Conservation (phyloP, 768 basidiomycete genomes). For the Xerocomellus chrysenteron region DNA sequence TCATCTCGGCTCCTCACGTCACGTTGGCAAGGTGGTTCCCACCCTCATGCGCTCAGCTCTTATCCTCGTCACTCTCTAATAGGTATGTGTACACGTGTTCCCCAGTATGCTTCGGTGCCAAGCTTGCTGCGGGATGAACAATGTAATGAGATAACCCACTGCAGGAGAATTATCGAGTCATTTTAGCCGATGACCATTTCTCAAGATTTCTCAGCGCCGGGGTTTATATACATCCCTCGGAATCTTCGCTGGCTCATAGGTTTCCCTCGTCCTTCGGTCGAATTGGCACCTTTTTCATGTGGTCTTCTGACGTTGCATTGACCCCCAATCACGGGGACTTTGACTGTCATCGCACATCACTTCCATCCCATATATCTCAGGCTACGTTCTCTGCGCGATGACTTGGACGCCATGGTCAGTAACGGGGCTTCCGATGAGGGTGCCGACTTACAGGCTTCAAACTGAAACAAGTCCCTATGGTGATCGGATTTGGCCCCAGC, state of each 20-base stretch:
- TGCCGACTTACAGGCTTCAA: not conserved
- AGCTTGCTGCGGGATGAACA: conserved; percentile 12
- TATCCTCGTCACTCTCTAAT: conserved; percentile 12
- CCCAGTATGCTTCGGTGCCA: conserved; percentile 13
- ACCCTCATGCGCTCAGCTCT: conserved; percentile 9
- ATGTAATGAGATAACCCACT: conserved; percentile 11
- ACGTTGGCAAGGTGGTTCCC: conserved; percentile 16
- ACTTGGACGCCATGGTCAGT: conserved; percentile 8
- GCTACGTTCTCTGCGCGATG: conserved; percentile 9
- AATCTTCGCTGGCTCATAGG: conserved; percentile 4
- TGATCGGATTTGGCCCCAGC: not conserved
- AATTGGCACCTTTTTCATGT: conserved; percentile 15
- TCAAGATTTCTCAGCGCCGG: not conserved
- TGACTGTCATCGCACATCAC: not conserved
- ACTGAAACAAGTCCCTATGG: conserved; percentile 5
- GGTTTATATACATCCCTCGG: conserved; percentile 19
- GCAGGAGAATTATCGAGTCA: conserved; percentile 11
- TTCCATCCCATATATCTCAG: not conserved
- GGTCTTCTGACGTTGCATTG: conserved; percentile 7
- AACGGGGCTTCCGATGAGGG: not conserved
- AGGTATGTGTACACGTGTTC: conserved; percentile 23
- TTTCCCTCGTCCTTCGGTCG: conserved; percentile 2
- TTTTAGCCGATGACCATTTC: conserved; percentile 9
- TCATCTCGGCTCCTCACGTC: conserved; percentile 20
- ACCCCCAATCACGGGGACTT: conserved; percentile 10